Evolutionary conservation across 2,329 filamentous ascomycete species (phyloP).

Genomic region (Ilyonectria destructans): DNA sequence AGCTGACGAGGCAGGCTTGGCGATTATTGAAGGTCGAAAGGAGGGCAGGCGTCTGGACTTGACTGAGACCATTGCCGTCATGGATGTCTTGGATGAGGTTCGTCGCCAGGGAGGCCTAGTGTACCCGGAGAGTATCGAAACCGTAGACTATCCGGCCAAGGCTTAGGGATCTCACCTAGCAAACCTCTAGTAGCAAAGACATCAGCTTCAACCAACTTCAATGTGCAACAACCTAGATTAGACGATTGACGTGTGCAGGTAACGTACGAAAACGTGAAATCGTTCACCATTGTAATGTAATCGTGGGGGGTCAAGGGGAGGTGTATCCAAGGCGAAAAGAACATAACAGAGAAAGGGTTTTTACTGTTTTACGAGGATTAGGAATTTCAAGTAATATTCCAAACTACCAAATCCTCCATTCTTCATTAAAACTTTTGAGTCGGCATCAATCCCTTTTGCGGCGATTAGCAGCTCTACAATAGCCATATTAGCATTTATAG

Average conservation of each 20-base stretch:
- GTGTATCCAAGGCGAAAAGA: no score
- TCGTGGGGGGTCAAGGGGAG: no score
- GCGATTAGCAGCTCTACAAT: no score
- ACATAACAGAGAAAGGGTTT: background rate
- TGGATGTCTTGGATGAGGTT: slow-evolving; percentile 78
- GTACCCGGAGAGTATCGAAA: slow-evolving; percentile 61
- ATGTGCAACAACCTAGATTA: background rate
- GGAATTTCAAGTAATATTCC: no score
- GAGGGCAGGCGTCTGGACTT: slow-evolving; percentile 80
- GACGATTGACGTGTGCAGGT: background rate
- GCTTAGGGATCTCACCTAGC: background rate
- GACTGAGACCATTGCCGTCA: slow-evolving; percentile 85
- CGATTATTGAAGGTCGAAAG: slow-evolving; percentile 80
- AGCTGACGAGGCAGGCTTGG: slow-evolving; percentile 82
- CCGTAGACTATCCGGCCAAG: slow-evolving; percentile 19
- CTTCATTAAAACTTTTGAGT: no score
- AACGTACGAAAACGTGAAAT: no score
- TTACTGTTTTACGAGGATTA: background rate
- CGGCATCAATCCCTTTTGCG: no score
- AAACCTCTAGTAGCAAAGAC: background rate
- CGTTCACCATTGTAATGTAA: no score
- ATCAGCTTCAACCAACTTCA: background rate
- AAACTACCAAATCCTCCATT: no score
- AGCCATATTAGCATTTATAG: background rate
- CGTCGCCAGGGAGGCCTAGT: slow-evolving; percentile 66